A percentile compares a stretch with the other conserved stretches of the same genome.
Conservation (phyloP, 116 monocot species). For the Zostera marina region DNA sequence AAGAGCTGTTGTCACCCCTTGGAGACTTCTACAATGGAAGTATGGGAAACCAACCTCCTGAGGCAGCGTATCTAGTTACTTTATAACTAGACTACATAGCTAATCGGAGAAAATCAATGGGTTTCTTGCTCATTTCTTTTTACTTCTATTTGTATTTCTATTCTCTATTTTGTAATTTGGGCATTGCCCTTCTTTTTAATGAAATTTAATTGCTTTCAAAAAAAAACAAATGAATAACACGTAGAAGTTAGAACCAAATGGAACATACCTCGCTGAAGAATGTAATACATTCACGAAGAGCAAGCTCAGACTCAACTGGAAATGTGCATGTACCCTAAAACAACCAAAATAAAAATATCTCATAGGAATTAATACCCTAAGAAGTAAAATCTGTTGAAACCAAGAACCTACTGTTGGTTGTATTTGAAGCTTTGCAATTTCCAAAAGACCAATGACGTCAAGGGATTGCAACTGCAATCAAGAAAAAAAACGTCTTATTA, state of each 20-base stretch:
- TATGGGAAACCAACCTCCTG: too few species aligned
- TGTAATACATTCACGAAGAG: constrained; percentile 60
- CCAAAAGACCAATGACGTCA: constrained; percentile 44
- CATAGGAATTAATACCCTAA: neutral
- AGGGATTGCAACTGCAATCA: constrained; percentile 57
- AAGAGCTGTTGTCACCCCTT: too few species aligned
- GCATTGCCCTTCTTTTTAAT: too few species aligned
- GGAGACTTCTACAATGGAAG: too few species aligned
- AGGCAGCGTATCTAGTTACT: too few species aligned
- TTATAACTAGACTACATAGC: too few species aligned
- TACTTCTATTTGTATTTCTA: too few species aligned
- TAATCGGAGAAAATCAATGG: too few species aligned
- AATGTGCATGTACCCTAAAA: constrained; percentile 16
- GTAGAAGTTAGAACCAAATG: neutral
- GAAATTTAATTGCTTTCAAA: too few species aligned
- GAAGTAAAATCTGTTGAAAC: neutral
- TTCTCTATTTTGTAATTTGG: too few species aligned
- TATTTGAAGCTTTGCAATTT: constrained; percentile 23
- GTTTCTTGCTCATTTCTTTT: too few species aligned
- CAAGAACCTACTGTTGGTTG: constrained; percentile 11
- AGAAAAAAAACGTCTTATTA: neutral
- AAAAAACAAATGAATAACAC: too few species aligned
- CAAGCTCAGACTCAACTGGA: constrained; percentile 35
- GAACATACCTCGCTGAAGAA: constrained; percentile 57
- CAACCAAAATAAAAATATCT: neutral